Percentiles rank a stretch among this genome's conserved stretches.
phyloP scores from a whole-genome alignment of 2,329 filamentous ascomycete species.

The Pseudopithomyces maydicus region DNA sequence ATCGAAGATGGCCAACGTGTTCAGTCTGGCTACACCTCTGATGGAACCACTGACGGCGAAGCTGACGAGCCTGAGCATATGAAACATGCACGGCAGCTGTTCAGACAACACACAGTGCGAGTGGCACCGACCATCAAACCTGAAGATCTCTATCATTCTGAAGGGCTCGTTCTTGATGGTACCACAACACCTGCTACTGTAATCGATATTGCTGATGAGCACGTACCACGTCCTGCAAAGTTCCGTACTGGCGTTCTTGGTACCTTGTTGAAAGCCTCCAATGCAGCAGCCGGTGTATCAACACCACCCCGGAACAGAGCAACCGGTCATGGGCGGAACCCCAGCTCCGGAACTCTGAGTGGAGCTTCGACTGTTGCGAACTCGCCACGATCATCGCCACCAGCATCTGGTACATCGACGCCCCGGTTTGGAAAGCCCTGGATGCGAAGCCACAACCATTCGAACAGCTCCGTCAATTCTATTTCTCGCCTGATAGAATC shows the following conservation, averaged over 20 bases:
- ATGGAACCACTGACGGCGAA: constrained; percentile 30
- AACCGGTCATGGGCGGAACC: constrained; percentile 28
- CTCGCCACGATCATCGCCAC: constrained; percentile 46
- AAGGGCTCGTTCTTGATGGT: constrained; percentile 47
- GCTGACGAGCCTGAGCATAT: constrained; percentile 38
- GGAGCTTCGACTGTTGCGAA: constrained; percentile 41
- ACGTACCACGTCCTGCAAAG: constrained; percentile 68
- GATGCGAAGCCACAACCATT: constrained; percentile 36
- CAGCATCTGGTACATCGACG: constrained; percentile 49
- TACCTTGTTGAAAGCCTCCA: constrained; percentile 64
- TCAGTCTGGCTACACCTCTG: constrained; percentile 24
- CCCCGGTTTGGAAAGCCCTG: constrained; percentile 43
- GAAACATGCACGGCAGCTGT: constrained; percentile 48
- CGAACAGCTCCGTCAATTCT: constrained; percentile 46
- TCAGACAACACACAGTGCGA: constrained; percentile 39
- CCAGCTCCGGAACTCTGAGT: constrained; percentile 35
- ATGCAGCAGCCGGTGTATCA: constrained; percentile 11
- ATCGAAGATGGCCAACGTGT: neutral
- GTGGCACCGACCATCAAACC: constrained; percentile 20
- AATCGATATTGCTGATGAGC: constrained; percentile 61
- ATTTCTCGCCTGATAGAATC: constrained; percentile 52
- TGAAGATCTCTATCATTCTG: constrained; percentile 39
- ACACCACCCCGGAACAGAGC: constrained; percentile 13
- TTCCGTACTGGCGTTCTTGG: constrained; percentile 77
- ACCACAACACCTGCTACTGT: constrained; percentile 55